Evolutionary conservation across 2,329 filamentous ascomycete genomes (phyloP), one percentile per base, ranked within the genome.

Genomic region (Chalara sp.): DNA sequence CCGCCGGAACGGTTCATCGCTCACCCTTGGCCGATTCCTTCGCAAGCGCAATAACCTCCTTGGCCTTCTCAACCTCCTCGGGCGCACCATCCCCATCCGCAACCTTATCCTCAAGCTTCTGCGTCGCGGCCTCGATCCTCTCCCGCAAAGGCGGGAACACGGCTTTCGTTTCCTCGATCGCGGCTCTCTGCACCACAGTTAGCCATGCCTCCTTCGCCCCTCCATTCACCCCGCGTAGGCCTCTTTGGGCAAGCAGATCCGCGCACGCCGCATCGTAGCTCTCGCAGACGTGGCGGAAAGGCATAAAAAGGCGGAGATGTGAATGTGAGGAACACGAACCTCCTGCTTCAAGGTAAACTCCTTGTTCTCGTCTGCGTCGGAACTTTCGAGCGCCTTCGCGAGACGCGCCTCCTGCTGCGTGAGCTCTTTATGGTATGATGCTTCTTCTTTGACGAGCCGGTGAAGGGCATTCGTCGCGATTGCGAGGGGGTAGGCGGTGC

Each of bases 371-470:
- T 87, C 86, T 6, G 79, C 77, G 48, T 79, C 71, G 4, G 70
- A 67, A 30, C 69, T 71, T n/a, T 64, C 68, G 41, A 74, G 67
- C 32, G 80, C 67, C 60, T 86, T 81, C 43, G 76, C 73, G 13
- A 95, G 76, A 51, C 86, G 81, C 54, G 79, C 77, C 61, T 87
- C 77, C 67, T 97, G 91, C 57, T 84, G 76, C 56, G 79, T 74
- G 21, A 91, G 78, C 69, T 99, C 93, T 65, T 86, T 86, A 75
- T 91, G 86, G 72, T 99, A 97, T 62, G 85, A 92, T 39, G 79
- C 75, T 69, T 96, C 89, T 70, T 99, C 93, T 70, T 95, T 96
- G 58, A 96, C 81, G 45, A 97, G 80, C 53, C 93, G 89, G 61
- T 80, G 76, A 59, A 97, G 81, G 21, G 89, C 83, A 55, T 84